phyloP scores from a whole-genome alignment of 1,284 basidiomycete species.

The Mycena citricolor region DNA sequence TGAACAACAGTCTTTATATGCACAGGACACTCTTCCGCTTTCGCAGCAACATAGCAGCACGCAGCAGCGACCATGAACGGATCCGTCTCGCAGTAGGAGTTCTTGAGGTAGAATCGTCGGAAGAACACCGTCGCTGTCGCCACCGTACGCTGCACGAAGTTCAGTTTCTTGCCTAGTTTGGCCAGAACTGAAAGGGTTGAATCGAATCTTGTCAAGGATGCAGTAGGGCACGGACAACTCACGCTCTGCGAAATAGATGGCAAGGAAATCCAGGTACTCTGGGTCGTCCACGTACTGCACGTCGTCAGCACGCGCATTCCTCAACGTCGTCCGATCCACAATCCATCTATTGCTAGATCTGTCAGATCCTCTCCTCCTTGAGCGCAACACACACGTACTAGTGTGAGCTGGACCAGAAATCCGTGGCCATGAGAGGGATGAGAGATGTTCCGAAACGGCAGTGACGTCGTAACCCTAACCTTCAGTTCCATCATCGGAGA shows the following conservation, averaged over 20 bases:
- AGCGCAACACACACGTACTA: slow-evolving; percentile 60
- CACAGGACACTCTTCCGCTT: slow-evolving; percentile 93
- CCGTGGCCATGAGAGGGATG: slow-evolving; percentile 81
- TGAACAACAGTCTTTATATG: slow-evolving; percentile 93
- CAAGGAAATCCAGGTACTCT: slow-evolving; percentile 74
- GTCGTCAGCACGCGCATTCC: slow-evolving; percentile 74
- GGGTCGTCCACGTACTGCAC: slow-evolving; percentile 73
- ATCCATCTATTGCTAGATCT: slow-evolving; percentile 82
- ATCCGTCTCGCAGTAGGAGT: slow-evolving; percentile 91
- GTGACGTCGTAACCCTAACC: too few relatives aligned
- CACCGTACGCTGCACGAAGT: slow-evolving; percentile 84
- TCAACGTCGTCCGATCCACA: slow-evolving; percentile 74
- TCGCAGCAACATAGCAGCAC: slow-evolving; percentile 94
- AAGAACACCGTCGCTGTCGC: slow-evolving; percentile 95
- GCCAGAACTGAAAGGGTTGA: slow-evolving; percentile 65
- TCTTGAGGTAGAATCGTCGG: slow-evolving; percentile 92
- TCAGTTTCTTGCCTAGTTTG: slow-evolving; percentile 83
- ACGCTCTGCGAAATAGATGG: slow-evolving; percentile 86
- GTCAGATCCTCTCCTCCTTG: too few relatives aligned
- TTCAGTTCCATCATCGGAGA: too few relatives aligned
- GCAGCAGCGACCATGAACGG: slow-evolving; percentile 91
- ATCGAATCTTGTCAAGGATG: slow-evolving; percentile 3
- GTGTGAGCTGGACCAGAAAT: slow-evolving; percentile 76
- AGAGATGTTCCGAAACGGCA: too few relatives aligned
- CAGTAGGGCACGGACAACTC: slow-evolving; percentile 24